These are phyloP conservation scores for Carex scoparia DNA, from an alignment of 176 grass and related monocot species.

Conservation along the genomic window DNA sequence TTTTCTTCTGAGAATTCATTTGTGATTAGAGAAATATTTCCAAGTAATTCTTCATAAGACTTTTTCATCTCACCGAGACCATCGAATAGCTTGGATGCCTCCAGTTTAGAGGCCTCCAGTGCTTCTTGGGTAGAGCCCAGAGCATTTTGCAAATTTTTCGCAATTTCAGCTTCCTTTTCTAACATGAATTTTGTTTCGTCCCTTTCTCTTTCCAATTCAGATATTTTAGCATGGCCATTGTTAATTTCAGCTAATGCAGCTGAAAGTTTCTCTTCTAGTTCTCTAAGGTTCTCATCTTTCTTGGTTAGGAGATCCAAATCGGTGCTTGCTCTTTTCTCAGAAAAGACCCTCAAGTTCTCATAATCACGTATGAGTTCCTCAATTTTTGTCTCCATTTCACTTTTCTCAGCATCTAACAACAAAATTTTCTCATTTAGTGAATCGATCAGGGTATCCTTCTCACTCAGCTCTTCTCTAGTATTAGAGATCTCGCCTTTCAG, in stretches of 20 bases:
- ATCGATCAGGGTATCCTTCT: constrained; percentile 58
- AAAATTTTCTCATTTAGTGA: constrained; percentile 61
- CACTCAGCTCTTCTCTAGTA: constrained; percentile 48
- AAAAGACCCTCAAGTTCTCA: constrained; percentile 53
- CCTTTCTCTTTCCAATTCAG: constrained; percentile 61
- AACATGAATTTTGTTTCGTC: constrained; percentile 44
- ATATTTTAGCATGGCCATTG: constrained; percentile 49
- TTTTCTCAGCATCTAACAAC: constrained; percentile 54
- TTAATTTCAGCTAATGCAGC: constrained; percentile 51
- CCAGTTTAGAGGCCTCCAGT: constrained; percentile 44
- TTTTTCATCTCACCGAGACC: constrained; percentile 61
- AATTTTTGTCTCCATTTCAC: constrained; percentile 49
- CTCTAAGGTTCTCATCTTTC: constrained; percentile 57
- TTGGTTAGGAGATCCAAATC: constrained; percentile 52
- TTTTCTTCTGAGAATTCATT: constrained; percentile 51
- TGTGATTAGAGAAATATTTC: constrained; percentile 61
- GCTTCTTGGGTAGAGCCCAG: constrained; percentile 55
- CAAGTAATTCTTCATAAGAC: constrained; percentile 54
- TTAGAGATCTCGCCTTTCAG: constrained; percentile 56
- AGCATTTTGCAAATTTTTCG: constrained; percentile 54
- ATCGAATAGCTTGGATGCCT: constrained; percentile 52
- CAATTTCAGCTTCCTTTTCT: constrained; percentile 44
- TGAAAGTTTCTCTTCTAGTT: constrained; percentile 67
- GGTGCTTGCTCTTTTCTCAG: constrained; percentile 41
- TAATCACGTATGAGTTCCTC: constrained; percentile 49